Evolutionary conservation across 148 eudicot genomes (phyloP), one percentile per base, ranked within the genome.

Genomic region (Dysphania ambrosioides): DNA sequence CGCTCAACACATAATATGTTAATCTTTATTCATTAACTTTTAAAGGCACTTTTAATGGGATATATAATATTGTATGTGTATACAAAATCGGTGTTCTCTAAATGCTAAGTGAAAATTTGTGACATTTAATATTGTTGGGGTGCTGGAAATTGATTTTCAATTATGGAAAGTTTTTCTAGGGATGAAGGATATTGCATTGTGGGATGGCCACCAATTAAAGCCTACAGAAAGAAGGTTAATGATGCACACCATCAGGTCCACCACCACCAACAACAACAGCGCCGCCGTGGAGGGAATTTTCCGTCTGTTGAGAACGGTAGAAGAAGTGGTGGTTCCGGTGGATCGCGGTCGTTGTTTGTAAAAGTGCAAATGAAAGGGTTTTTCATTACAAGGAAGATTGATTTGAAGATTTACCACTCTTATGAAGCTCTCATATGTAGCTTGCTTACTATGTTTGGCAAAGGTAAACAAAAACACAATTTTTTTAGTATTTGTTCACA

Each of bases 361-460:
- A 92, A 92, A 84, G 97, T 85, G 82, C 87, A 86, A 81, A 92
- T 92, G 85, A 91, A 90, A 77, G 97, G 97, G 38, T 83, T 74
- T 70, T 79, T 70, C 29, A 90, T 92, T 24, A 89, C 86, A 70
- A 82, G 95, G 60, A 92, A 92, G 82, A 80, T 90, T 59, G 89
- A 90, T 53, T 64, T 92, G 66, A 85, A 76, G 30, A 65, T 73
- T 1, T 78, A 83, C 65, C 77, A 74, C 12, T 87, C 85, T 75
- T 92, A 84, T 77, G 77, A 86, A 18, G 42, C 84, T 4, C 88
- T 92, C 15, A 76, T 66, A n/a, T 56, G 60, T 64, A 71, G 82
- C 42, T 75, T 92, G 81, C 65, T 84, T 26, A 62, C 65, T 41
- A 84, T 90, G 93, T 90, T 92, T 81, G 87, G 84, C 18, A 86